Percentiles rank a stretch among this genome's conserved stretches.
Conservation (phyloP, 768 basidiomycete species). For the Pholiota microspora region DNA sequence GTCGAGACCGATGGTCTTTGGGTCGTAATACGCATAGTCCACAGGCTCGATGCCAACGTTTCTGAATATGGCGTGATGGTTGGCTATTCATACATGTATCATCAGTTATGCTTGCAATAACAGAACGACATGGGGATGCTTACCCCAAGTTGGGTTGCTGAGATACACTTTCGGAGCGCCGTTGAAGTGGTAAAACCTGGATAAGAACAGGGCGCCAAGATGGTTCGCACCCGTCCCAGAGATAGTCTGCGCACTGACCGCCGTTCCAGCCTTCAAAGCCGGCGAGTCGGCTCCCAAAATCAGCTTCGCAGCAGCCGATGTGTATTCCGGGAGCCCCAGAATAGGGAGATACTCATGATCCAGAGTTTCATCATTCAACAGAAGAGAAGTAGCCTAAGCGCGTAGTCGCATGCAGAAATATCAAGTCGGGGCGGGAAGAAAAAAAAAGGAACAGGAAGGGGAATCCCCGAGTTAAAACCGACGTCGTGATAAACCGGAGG, state of each 20-base stretch:
- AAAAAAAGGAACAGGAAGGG: neutral
- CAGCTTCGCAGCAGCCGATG: conserved; percentile 75
- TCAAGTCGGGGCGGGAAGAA: neutral
- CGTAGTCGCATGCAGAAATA: neutral
- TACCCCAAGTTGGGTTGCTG: conserved; percentile 95
- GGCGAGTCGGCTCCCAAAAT: conserved; percentile 74
- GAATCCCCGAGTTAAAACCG: conserved; percentile 9
- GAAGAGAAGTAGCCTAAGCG: conserved; percentile 64
- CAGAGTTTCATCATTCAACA: conserved; percentile 66
- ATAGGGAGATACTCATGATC: conserved; percentile 95
- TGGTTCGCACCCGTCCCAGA: conserved; percentile 97
- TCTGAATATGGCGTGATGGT: conserved; percentile 87
- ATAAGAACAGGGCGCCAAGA: conserved; percentile 84
- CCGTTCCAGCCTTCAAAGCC: conserved; percentile 69
- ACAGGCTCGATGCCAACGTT: conserved; percentile 87
- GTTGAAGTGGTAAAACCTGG: conserved; percentile 75
- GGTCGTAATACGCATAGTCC: conserved; percentile 93
- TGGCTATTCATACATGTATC: conserved; percentile 44
- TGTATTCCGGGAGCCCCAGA: conserved; percentile 83
- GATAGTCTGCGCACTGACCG: conserved; percentile 86
- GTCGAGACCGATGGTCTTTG: conserved; percentile 85
- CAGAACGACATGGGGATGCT: conserved; percentile 23
- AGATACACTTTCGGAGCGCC: conserved; percentile 72
- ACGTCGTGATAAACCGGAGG: conserved; percentile 12
- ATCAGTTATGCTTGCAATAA: neutral